Evolutionary conservation across 345 rosid genomes (phyloP), one percentile per base, ranked within the genome.

Genomic region (Leavenworthia alabamica): DNA sequence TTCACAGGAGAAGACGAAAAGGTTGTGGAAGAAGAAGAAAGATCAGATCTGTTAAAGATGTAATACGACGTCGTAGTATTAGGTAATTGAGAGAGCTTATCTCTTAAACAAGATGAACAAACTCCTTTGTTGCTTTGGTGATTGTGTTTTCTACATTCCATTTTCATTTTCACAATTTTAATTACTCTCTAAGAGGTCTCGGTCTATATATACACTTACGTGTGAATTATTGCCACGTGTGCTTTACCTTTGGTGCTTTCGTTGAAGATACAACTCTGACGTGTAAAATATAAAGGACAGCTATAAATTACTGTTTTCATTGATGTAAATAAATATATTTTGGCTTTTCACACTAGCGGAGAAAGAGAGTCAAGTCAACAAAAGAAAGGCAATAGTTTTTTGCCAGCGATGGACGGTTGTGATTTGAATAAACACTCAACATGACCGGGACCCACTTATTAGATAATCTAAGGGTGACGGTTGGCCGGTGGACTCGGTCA

Each of bases 61-160:
- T 54, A 73, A 16, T 22, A 55, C 67, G 74, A 8, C 35, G 68
- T 39, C n/a, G n/a, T n/a, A 58, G 69, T 62, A 16, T 55, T 39
- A 0, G 75, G 62, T 11, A 64, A 6, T 0, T 4, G 24, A 5
- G 75, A 71, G 49, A 71, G 75, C 16, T 51, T 64, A 1, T 71
- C 66, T 17, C 75, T 35, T 27, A 71, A 64, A 20, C 75, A 71
- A 50, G 45, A 64, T 0, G 75, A 28, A 16, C 75, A 71, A 6
- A 64, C 75, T 50, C 75, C 75, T 64, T 16, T 43, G 60, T 58
- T 43, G 4, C 66, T n/a, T 19, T 27, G 56, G 56, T 64, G 75
- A 7, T 43, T 64, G 61, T 71, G 75, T 48, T 43, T 71, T 71
- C 66, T 71, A 41, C 75, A 71, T 10, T 71, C 75, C 75, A 71